Conservation (phyloP, 768 basidiomycete species). For the Termitomyces bulborhizus region DNA sequence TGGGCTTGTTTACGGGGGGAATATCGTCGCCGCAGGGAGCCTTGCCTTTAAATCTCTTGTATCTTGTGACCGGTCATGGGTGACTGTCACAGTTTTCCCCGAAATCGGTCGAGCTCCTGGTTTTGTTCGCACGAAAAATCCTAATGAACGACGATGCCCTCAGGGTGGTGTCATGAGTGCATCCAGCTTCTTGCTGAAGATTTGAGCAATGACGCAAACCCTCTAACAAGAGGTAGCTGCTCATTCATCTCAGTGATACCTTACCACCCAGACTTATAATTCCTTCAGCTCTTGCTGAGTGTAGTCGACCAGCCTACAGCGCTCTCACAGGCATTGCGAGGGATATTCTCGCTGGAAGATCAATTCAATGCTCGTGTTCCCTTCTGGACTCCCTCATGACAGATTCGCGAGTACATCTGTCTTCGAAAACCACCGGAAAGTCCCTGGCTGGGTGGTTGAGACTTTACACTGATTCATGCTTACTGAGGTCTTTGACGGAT, state of each 20-base stretch:
- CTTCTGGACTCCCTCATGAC: conserved; percentile 37
- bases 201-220: conserved; percentile 8
- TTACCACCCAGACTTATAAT: background rate
- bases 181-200: conserved; percentile 12
- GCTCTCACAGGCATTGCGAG: conserved; percentile 6
- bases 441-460: conserved; percentile 48
- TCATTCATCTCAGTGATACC: background rate
- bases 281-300: conserved; percentile 5
- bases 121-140: conserved; percentile 4
- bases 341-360: conserved; percentile 4
- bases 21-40: conserved; percentile 39
- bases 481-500: conserved; percentile 48
- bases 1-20: conserved; percentile 49
- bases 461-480: conserved; percentile 70
- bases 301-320: conserved; percentile 3
- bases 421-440: conserved; percentile 26
- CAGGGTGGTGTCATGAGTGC: conserved; percentile 9
- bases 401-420: conserved; percentile 38
- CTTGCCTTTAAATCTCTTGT: conserved; percentile 62
- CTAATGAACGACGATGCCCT: conserved; percentile 4
- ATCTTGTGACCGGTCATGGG: conserved; percentile 28
- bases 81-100: conserved; percentile 32
- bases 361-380: conserved; percentile 2
- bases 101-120: conserved; percentile 13
- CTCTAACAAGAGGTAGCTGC: conserved; percentile 8